Base-by-base conservation (phyloP, 208 protist species). In the Leishmania braziliensis region DNA sequence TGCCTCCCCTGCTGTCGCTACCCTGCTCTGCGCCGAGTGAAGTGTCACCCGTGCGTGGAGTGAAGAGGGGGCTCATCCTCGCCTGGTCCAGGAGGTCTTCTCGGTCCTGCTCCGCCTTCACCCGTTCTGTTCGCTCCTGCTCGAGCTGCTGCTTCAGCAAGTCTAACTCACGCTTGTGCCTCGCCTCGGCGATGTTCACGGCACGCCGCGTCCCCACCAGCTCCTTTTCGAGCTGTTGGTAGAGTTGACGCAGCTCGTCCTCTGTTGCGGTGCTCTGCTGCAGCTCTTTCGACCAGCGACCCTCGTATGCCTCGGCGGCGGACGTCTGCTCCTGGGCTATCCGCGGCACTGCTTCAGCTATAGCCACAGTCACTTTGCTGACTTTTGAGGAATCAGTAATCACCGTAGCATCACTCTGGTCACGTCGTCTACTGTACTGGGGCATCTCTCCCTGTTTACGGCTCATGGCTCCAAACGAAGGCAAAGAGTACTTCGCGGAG, bases 41-140 rank as follows among this genome's bases (percentile, higher is more conserved):
- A 5, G 2, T 23, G 5, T 23, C 14, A 50, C 43, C 43, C 10
- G 43, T 53, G 69, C 51, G 48, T 10, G 77, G 82, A 8, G 82
- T 78, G 16, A 46, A 39, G 0, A 46, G 54, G 29, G 77, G 77
- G 9, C 70, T 81, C 29, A 69, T 4, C 3, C 54, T 65, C 0
- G 60, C 82, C n/a, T 86, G 83, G 8, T 29, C 65, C 23, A 88
- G 82, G 65, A 86, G 75, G 39, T 87, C 79, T 72, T 89, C 89
- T 36, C 82, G 83, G 48, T 86, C 86, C 48, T 75, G 78, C 87
- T 85, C 84, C 50, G 77, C 78, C 39, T 79, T 77, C 26, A 43
- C 2, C 29, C 84, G 86, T 43, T 60, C 79, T 62, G 73, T n/a
- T 29, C 33, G 75, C 36, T 87, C 89, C 23, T 39, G 20, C 54